phyloP scores from a whole-genome alignment of 2,329 filamentous ascomycete genomes.

The Stenocarpella maydis region DNA sequence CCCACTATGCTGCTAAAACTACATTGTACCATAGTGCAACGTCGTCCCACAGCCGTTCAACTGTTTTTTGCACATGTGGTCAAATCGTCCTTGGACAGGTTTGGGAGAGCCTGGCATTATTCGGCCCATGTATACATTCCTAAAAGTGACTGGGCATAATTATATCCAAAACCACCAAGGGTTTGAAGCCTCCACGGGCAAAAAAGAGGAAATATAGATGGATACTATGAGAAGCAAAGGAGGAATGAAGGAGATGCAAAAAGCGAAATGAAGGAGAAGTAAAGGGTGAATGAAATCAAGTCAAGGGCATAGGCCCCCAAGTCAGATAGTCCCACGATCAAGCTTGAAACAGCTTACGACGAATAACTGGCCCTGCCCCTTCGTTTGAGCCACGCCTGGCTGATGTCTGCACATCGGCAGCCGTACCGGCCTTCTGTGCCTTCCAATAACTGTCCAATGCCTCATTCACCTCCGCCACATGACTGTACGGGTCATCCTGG shows the following conservation, averaged over 20 bases:
- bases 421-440: background rate
- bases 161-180: no score
- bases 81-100: no score
- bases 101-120: background rate
- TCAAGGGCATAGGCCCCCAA: background rate
- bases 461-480: slow-evolving; percentile 40
- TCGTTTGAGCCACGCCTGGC: background rate
- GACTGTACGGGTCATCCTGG: slow-evolving; percentile 41
- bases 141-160: no score
- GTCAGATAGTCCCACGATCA: background rate
- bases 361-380: background rate
- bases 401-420: background rate
- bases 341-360: background rate
- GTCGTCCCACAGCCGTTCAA: no score
- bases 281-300: background rate
- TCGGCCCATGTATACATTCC: no score
- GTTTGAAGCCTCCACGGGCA: no score
- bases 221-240: background rate
- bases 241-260: no score
- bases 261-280: no score
- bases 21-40: no score
- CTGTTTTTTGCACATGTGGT: no score
- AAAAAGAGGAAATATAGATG: background rate
- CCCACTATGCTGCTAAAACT: no score
- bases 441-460: slow-evolving; percentile 42